phyloP scores from a whole-genome alignment of 169 alveolate species.

The Eimeria tenella region DNA sequence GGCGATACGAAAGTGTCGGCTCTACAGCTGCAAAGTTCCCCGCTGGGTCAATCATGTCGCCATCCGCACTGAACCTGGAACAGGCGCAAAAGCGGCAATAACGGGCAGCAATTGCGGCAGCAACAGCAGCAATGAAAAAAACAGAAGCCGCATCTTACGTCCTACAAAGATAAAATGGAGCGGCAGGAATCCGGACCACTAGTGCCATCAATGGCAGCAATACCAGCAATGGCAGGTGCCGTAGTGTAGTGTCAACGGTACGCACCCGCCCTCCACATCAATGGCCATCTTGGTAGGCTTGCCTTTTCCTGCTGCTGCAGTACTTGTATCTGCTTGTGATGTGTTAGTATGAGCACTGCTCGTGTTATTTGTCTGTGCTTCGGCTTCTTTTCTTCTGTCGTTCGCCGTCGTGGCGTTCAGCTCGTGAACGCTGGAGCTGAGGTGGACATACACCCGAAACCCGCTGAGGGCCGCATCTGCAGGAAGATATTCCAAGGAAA shows the following conservation, averaged over 20 bases:
- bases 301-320: neutral
- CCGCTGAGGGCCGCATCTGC: conserved; percentile 73
- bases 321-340: neutral
- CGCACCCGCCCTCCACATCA: conserved; percentile 80
- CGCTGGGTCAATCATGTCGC: conserved; percentile 39
- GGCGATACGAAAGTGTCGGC: conserved; percentile 43
- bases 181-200: too few relatives aligned
- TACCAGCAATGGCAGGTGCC: neutral
- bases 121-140: neutral
- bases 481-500: conserved; percentile 79
- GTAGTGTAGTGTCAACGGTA: neutral
- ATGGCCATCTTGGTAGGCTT: conserved; percentile 77
- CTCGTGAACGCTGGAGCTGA: conserved; percentile 56
- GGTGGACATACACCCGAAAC: conserved; percentile 67
- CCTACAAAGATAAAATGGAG: too few relatives aligned
- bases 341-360: neutral
- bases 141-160: too few relatives aligned
- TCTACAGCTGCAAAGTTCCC: conserved; percentile 56
- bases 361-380: neutral
- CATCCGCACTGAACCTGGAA: conserved; percentile 51
- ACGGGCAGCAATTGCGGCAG: conserved; percentile 14
- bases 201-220: neutral
- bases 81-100: neutral
- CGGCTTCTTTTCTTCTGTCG: neutral
- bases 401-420: conserved; percentile 27